These are phyloP conservation scores for Pythium phragmiticola DNA, from an alignment of 352 stramenopile species.

Conservation along the genomic window DNA sequence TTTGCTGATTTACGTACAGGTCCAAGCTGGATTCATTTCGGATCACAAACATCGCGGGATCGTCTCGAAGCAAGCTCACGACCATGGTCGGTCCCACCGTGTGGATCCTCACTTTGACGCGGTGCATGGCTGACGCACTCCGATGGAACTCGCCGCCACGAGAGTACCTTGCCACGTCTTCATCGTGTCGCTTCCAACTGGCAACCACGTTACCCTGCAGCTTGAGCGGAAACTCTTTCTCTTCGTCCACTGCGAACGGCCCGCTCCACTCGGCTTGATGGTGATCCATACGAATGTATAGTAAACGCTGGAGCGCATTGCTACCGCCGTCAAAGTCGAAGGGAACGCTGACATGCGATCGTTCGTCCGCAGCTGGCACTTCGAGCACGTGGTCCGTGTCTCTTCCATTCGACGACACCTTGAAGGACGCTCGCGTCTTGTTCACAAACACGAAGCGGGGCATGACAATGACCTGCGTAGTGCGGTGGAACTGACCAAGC, in stretches of 20 bases:
- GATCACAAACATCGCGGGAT: constrained; percentile 85
- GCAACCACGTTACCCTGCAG: constrained; percentile 56
- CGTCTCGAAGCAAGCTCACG: constrained; percentile 69
- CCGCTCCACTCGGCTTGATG: constrained; percentile 78
- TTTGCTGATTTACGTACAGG: constrained; percentile 67
- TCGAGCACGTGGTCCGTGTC: constrained; percentile 69
- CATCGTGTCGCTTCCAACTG: constrained; percentile 45
- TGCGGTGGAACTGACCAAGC: constrained; percentile 84
- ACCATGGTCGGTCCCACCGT: constrained; percentile 80
- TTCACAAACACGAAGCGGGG: constrained; percentile 88
- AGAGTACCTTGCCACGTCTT: constrained; percentile 31
- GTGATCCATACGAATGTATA: constrained; percentile 81
- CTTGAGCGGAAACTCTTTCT: constrained; percentile 85
- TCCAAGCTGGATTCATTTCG: constrained; percentile 79
- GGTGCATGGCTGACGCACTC: constrained; percentile 52
- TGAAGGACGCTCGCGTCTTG: constrained; percentile 73
- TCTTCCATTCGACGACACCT: constrained; percentile 65
- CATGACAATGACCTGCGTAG: constrained; percentile 83
- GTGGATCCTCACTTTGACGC: constrained; percentile 74
- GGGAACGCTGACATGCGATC: constrained; percentile 28
- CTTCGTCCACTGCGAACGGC: constrained; percentile 74
- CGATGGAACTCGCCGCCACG: constrained; percentile 41
- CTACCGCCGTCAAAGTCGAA: constrained; percentile 74
- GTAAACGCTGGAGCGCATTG: constrained; percentile 46
- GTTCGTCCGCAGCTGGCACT: constrained; percentile 31